Evolutionary conservation across 2,329 filamentous ascomycete species (phyloP).

Genomic region (Botryosphaeria dothidea): DNA sequence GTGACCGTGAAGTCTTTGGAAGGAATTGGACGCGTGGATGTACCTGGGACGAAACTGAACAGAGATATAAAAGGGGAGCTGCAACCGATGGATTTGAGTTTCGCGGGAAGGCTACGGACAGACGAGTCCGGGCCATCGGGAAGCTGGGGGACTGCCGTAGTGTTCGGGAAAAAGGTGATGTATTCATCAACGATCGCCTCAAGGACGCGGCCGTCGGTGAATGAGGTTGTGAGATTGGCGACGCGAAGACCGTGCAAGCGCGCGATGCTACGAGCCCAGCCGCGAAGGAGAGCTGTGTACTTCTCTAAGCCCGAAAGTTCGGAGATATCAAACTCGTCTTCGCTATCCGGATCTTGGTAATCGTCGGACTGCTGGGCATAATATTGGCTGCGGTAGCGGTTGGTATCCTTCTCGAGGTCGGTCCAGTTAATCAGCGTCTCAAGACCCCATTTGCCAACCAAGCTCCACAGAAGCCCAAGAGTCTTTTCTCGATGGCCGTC

Average conservation of each 20-base stretch:
- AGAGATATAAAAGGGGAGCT: constrained; percentile 47
- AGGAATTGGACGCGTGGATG: constrained; percentile 45
- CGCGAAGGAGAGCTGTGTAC: constrained; percentile 49
- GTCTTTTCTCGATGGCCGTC: constrained; percentile 67
- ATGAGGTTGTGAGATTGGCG: constrained; percentile 59
- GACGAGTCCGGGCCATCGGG: not conserved
- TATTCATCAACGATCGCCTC: constrained; percentile 60
- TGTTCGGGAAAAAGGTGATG: constrained; percentile 42
- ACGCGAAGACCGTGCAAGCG: constrained; percentile 48
- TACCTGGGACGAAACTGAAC: constrained; percentile 35
- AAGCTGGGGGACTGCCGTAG: constrained; percentile 8
- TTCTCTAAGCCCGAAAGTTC: constrained; percentile 33
- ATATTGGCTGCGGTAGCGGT: constrained; percentile 41
- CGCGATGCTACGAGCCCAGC: constrained; percentile 58
- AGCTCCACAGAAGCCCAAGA: constrained; percentile 59
- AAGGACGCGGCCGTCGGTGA: constrained; percentile 57
- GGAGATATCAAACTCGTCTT: constrained; percentile 26
- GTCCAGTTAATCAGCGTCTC: constrained; percentile 56
- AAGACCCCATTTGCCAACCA: constrained; percentile 60
- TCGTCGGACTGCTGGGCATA: constrained; percentile 31
- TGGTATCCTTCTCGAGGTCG: constrained; percentile 55
- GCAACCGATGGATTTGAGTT: constrained; percentile 44
- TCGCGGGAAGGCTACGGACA: constrained; percentile 32
- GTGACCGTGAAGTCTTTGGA: constrained; percentile 57
- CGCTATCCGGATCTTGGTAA: constrained; percentile 14